phyloP scores from a whole-genome alignment of 768 basidiomycete genomes.

The Leucogyrophana mollusca region DNA sequence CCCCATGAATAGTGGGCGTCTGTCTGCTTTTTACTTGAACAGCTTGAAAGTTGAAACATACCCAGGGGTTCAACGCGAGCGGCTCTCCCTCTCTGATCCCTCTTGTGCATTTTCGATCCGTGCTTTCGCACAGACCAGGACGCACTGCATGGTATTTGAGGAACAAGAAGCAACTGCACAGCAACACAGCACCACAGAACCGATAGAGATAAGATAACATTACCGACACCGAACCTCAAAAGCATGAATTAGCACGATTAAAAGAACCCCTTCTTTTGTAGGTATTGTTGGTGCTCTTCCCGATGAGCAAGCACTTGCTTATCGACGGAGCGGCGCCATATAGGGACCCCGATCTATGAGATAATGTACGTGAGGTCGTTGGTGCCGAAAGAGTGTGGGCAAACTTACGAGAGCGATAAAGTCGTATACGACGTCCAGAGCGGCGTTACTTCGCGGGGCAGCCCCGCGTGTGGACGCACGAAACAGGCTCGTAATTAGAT shows the following conservation, averaged over 20 bases:
- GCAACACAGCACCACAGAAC: too few relatives aligned
- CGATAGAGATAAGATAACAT: too few relatives aligned
- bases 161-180: too few relatives aligned
- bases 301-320: slow-evolving; percentile 43
- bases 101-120: too few relatives aligned
- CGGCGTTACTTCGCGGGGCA: slow-evolving; percentile 54
- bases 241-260: neutral
- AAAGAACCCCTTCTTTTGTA: slow-evolving; percentile 45
- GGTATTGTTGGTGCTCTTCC: slow-evolving; percentile 46
- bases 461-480: slow-evolving; percentile 65
- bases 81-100: too few relatives aligned
- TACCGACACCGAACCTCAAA: neutral
- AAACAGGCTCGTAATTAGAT: slow-evolving; percentile 67
- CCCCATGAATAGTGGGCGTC: too few relatives aligned
- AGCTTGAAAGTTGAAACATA: too few relatives aligned
- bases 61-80: too few relatives aligned
- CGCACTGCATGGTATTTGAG: too few relatives aligned
- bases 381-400: too few relatives aligned
- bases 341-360: slow-evolving; percentile 46
- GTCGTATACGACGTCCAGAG: slow-evolving; percentile 48
- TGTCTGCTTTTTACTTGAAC: too few relatives aligned
- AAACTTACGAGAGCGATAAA: slow-evolving; percentile 44
- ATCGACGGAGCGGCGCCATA: slow-evolving; percentile 54
- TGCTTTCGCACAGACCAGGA: too few relatives aligned
- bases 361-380: slow-evolving; percentile 1